Evolutionary conservation across 2,329 filamentous ascomycete genomes (phyloP).

Genomic region (Cladophialophora carrionii): DNA sequence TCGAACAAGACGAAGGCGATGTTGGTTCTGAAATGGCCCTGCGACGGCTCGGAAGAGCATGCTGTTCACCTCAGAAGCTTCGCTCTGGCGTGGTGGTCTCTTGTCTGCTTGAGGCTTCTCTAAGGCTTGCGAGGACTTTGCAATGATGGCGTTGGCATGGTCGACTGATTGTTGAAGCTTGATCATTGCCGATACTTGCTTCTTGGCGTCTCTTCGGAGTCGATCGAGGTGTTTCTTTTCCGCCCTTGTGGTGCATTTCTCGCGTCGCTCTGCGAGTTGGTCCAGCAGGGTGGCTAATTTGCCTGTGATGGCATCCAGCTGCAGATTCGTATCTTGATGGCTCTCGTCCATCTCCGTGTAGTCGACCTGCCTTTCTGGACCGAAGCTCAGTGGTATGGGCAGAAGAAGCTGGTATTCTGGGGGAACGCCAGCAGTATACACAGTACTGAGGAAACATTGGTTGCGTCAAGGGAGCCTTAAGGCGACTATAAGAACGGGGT

Average conservation of each 20-base stretch:
- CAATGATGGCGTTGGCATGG: constrained; percentile 1
- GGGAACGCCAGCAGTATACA: neutral
- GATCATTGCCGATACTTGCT: constrained; percentile 6
- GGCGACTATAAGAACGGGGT: neutral
- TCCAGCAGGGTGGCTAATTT: constrained; percentile 2
- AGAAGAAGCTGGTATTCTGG: neutral
- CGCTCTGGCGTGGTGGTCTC: neutral
- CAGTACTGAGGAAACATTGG: neutral
- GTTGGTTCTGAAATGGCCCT: neutral
- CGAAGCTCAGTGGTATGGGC: neutral
- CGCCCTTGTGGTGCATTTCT: constrained; percentile 2
- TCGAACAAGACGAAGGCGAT: constrained; percentile 3
- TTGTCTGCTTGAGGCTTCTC: neutral
- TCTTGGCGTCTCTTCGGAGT: constrained; percentile 8
- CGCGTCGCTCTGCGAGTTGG: constrained; percentile 9
- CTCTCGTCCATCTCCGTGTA: neutral
- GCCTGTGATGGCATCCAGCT: constrained; percentile 9
- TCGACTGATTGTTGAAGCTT: constrained; percentile 3
- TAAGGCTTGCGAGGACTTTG: constrained; percentile 8
- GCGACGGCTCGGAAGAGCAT: constrained; percentile 4
- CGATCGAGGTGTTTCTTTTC: constrained; percentile 13
- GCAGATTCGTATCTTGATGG: constrained; percentile 4
- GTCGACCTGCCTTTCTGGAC: neutral
- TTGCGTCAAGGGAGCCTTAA: neutral
- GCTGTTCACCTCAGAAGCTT: constrained; percentile 1